These are phyloP conservation scores for Clonostachys chloroleuca DNA, from an alignment of 2,329 filamentous ascomycete species.

Conservation along the genomic window DNA sequence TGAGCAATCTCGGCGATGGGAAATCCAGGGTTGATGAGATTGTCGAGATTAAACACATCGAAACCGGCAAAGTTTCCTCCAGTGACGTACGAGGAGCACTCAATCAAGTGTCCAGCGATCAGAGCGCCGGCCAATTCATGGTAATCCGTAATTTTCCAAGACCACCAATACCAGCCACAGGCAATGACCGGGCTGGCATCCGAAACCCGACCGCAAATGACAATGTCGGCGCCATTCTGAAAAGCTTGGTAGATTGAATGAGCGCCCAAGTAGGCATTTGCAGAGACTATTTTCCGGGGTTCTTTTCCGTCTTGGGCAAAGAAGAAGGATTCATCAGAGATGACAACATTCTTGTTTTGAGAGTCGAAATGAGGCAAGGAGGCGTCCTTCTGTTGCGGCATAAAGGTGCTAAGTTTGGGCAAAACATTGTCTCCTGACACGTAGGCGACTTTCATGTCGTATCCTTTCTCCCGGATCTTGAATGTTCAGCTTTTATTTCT, in stretches of 20 bases:
- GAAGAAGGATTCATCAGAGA: slow-evolving; percentile 33
- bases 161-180: slow-evolving; percentile 50
- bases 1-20: slow-evolving; percentile 29
- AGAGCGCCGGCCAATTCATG: slow-evolving; percentile 46
- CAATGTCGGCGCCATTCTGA: slow-evolving; percentile 35
- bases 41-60: slow-evolving; percentile 13
- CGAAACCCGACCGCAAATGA: slow-evolving; percentile 42
- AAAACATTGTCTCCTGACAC: neutral
- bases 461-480: neutral
- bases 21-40: slow-evolving; percentile 21
- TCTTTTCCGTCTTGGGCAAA: slow-evolving; percentile 18
- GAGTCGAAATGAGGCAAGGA: slow-evolving; percentile 9
- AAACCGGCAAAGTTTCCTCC: slow-evolving; percentile 51
- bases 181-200: slow-evolving; percentile 50
- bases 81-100: slow-evolving; percentile 48
- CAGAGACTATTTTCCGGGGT: slow-evolving; percentile 17
- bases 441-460: neutral
- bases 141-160: slow-evolving; percentile 48
- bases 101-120: slow-evolving; percentile 48
- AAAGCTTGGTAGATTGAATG: slow-evolving; percentile 39
- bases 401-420: too few relatives aligned
- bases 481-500: too few relatives aligned
- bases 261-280: slow-evolving; percentile 42
- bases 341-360: slow-evolving; percentile 24
- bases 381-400: too few relatives aligned